Percentiles rank a stretch among this genome's conserved stretches.
phyloP scores from a whole-genome alignment of 192 early-diverging fungal genomes.

The Jimgerdemannia flammicorona region DNA sequence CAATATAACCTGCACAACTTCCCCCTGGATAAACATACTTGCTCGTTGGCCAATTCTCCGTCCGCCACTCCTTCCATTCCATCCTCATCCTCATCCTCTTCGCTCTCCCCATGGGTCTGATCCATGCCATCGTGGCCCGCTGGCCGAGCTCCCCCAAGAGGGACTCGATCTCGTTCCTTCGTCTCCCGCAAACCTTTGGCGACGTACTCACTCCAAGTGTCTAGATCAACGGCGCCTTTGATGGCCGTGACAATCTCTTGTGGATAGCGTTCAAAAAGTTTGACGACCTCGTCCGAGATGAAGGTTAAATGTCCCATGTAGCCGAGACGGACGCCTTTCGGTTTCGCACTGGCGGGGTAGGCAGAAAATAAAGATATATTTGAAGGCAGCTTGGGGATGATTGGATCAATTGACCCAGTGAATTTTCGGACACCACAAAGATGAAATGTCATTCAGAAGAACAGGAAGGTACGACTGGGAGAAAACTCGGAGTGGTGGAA shows the following conservation, averaged over 20 bases:
- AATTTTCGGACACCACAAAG: no score
- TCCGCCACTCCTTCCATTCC: constrained; percentile 9
- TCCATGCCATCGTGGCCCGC: constrained; percentile 30
- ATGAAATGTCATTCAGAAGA: not conserved
- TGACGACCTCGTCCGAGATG: constrained; percentile 93
- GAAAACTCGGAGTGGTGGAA: no score
- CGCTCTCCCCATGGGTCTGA: constrained; percentile 10
- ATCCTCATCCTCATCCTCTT: constrained; percentile 20
- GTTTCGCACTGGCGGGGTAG: constrained; percentile 53
- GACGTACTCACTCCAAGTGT: constrained; percentile 52
- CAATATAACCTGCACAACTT: not conserved
- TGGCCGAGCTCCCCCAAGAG: constrained; percentile 47
- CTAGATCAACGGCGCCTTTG: constrained; percentile 40
- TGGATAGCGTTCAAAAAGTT: constrained; percentile 74
- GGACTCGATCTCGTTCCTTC: constrained; percentile 28
- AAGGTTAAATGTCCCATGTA: constrained; percentile 99
- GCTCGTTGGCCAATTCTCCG: constrained; percentile 1
- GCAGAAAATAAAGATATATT: not conserved
- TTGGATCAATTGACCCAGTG: no score
- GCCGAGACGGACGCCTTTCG: constrained; percentile 88
- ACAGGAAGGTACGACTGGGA: no score
- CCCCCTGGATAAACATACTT: not conserved
- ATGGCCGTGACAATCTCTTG: constrained; percentile 28
- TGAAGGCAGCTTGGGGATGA: not conserved
- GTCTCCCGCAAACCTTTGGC: constrained; percentile 12